Evolutionary conservation across 805 yeast species (phyloP).

Genomic region (Wickerhamiella sergipiensis): DNA sequence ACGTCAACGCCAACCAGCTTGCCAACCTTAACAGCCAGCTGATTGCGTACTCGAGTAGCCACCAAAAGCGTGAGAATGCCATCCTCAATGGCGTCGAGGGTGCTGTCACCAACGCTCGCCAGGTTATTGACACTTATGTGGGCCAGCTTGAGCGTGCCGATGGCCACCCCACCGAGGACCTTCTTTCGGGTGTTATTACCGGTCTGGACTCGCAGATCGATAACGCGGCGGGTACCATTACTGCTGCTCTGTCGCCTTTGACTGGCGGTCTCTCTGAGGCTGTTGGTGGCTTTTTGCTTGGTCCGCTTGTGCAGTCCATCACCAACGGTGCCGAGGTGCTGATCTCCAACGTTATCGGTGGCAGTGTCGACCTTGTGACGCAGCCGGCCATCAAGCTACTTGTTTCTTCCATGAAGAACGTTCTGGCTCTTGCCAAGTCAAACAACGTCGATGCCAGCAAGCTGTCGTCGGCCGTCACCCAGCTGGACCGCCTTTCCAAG

Average conservation of each 20-base stretch:
- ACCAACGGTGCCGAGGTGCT: conserved; percentile 23
- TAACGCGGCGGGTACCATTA: conserved; percentile 16
- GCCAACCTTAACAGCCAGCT: conserved; percentile 4
- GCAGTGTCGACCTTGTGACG: conserved; percentile 12
- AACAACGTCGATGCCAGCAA: conserved; percentile 7
- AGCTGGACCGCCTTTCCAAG: neutral
- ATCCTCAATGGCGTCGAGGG: conserved; percentile 8
- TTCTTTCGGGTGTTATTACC: conserved; percentile 14
- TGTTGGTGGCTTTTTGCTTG: conserved; percentile 8
- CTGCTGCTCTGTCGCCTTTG: conserved; percentile 10
- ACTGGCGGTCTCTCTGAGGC: conserved; percentile 9
- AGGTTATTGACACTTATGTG: conserved; percentile 13
- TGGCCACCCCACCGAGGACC: conserved; percentile 9
- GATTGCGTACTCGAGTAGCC: neutral
- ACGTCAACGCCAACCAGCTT: conserved; percentile 12
- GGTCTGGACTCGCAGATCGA: conserved; percentile 23
- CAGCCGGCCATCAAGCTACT: conserved; percentile 2
- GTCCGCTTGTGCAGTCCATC: conserved; percentile 22
- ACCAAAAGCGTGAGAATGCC: neutral
- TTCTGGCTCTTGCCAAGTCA: conserved; percentile 11
- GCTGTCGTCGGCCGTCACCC: neutral
- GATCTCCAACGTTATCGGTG: conserved; percentile 17
- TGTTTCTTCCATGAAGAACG: conserved; percentile 7
- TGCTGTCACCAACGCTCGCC: conserved; percentile 12
- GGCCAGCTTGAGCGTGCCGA: conserved; percentile 4